Percentiles rank a stretch among this genome's conserved stretches.
These are phyloP conservation scores for Fonsecaea nubica DNA, from an alignment of 2,329 filamentous ascomycete genomes.

Conservation along the genomic window DNA sequence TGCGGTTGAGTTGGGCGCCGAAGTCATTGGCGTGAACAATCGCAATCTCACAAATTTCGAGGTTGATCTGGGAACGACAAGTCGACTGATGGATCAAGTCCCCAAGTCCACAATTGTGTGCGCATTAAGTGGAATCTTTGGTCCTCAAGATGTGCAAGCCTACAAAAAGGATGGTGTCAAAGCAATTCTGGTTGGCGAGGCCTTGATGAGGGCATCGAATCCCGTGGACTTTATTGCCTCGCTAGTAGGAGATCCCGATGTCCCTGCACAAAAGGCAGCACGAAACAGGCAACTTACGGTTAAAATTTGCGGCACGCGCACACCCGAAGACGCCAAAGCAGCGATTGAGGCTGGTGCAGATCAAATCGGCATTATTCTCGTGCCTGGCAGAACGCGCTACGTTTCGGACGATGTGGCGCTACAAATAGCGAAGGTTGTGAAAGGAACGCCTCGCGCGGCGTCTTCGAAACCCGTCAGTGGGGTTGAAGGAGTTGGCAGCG, in stretches of 20 bases:
- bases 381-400: constrained; percentile 78
- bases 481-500: constrained; percentile 48
- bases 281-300: constrained; percentile 69
- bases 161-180: constrained; percentile 90
- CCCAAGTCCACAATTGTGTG: constrained; percentile 86
- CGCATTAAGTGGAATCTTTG: constrained; percentile 91
- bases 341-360: constrained; percentile 89
- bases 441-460: constrained; percentile 52
- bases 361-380: constrained; percentile 90
- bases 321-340: constrained; percentile 75
- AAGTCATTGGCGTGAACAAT: constrained; percentile 97
- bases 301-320: constrained; percentile 94
- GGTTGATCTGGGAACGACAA: constrained; percentile 91
- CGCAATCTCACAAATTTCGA: constrained; percentile 95
- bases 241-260: constrained; percentile 68
- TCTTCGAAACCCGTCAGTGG: constrained; percentile 42
- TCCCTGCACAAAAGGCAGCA: constrained; percentile 42
- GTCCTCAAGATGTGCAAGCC: constrained; percentile 82
- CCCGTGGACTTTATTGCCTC: constrained; percentile 82
- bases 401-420: constrained; percentile 79
- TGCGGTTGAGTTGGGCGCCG: constrained; percentile 82
- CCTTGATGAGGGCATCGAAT: constrained; percentile 89
- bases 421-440: constrained; percentile 80
- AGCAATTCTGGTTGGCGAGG: constrained; percentile 91
- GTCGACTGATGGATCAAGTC: constrained; percentile 84